Percentiles rank a stretch among this genome's conserved stretches.
Evolutionary conservation across 192 early-diverging fungal genomes (phyloP).

Genomic region (Anaeromyces robustus): DNA sequence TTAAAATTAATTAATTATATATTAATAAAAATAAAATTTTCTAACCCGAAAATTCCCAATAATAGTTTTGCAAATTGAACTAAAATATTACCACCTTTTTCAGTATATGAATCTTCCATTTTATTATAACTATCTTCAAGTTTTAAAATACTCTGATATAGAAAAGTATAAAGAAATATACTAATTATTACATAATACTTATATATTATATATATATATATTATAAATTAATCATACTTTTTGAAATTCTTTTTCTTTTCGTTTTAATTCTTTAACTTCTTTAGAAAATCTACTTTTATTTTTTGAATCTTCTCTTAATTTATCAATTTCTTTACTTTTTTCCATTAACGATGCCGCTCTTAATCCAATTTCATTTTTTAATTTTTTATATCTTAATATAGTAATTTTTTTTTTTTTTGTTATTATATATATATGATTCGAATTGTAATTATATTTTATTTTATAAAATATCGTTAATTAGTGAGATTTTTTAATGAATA

Average conservation of each 20-base stretch:
- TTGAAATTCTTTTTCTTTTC: constrained; percentile 30
- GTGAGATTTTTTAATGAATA: no score
- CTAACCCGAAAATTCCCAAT: constrained; percentile 25
- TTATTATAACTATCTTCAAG: constrained; percentile 37
- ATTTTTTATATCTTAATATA: constrained; percentile 16
- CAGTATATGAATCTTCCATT: constrained; percentile 28
- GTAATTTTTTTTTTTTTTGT: no score
- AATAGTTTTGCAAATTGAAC: constrained; percentile 23
- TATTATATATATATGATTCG: no score
- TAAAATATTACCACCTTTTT: constrained; percentile 33
- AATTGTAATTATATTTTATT: no score
- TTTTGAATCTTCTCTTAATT: constrained; percentile 22
- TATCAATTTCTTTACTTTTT: constrained; percentile 20
- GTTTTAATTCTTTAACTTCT: constrained; percentile 21
- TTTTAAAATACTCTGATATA: constrained; percentile 27
- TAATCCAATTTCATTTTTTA: constrained; percentile 34
- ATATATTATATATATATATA: no score
- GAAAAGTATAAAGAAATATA: not conserved
- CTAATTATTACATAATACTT: no score
- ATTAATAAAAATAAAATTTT: not conserved
- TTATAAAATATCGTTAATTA: no score
- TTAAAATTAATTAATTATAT: no score
- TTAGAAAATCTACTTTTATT: constrained; percentile 11
- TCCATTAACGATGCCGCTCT: constrained; percentile 29
- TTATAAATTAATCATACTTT: no score